These are phyloP conservation scores for Omphalotus olearius DNA, from an alignment of 1,284 basidiomycete genomes.

Conservation along the genomic window DNA sequence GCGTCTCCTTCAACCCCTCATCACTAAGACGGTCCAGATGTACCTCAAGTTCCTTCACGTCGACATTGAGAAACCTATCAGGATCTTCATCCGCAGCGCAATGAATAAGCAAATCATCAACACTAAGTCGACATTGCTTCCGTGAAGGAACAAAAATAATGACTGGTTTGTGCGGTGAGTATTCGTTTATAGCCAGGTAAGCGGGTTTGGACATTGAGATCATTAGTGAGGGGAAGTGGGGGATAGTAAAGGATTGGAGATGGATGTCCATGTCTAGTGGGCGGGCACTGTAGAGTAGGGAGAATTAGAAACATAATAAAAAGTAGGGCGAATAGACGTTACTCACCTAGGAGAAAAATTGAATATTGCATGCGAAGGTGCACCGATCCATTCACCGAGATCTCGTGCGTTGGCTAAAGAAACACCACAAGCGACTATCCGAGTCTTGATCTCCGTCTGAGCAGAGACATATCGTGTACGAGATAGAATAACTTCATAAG, in stretches of 20 bases:
- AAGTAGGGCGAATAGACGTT: not conserved
- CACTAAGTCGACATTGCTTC: conserved; percentile 90
- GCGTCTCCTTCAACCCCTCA: conserved; percentile 71
- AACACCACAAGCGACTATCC: conserved; percentile 91
- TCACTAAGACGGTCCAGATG: conserved; percentile 88
- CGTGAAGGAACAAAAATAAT: conserved; percentile 93
- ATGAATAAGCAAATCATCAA: conserved; percentile 89
- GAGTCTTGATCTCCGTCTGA: conserved; percentile 88
- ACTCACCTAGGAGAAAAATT: conserved; percentile 90
- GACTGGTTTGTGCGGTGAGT: conserved; percentile 83
- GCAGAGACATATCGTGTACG: conserved; percentile 93
- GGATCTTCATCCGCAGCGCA: conserved; percentile 85
- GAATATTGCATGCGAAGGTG: conserved; percentile 89
- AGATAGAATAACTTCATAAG: conserved; percentile 94
- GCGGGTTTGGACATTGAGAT: conserved; percentile 99
- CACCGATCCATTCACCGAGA: conserved; percentile 98
- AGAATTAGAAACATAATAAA: conserved; percentile 3
- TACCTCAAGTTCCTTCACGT: conserved; percentile 77
- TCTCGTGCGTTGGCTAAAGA: conserved; percentile 96
- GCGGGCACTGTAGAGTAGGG: conserved; percentile 60
- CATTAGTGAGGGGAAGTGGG: conserved; percentile 98
- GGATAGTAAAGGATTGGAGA: conserved; percentile 91
- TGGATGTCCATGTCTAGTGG: conserved; percentile 98
- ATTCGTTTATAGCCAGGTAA: conserved; percentile 90
- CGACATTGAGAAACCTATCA: conserved; percentile 89